Percentiles rank a stretch among this genome's conserved stretches.
phyloP scores from a whole-genome alignment of 2,329 filamentous ascomycete genomes.

The Penicillium occitanis region DNA sequence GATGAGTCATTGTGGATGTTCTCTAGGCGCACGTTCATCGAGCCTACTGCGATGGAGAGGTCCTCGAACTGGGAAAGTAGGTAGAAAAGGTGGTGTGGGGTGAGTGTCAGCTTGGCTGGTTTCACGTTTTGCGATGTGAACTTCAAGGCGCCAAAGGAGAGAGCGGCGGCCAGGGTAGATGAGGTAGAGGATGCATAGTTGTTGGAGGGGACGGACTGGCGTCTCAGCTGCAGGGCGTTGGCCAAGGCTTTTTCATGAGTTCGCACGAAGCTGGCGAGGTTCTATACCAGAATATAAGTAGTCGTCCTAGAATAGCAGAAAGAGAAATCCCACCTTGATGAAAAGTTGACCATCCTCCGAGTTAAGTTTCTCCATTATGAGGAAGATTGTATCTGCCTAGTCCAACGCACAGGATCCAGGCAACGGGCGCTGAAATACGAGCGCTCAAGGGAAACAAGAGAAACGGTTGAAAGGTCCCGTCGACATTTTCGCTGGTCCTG shows the following conservation, averaged over 20 bases:
- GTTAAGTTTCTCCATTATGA: conserved; percentile 51
- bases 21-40: conserved; percentile 93
- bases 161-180: conserved; percentile 72
- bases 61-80: conserved; percentile 94
- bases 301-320: background rate
- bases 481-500: conserved; percentile 35
- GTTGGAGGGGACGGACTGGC: conserved; percentile 61
- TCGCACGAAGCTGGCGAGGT: conserved; percentile 92
- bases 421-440: conserved; percentile 35
- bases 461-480: conserved; percentile 27
- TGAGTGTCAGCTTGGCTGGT: conserved; percentile 86
- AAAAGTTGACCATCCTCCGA: conserved; percentile 53
- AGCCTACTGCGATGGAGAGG: conserved; percentile 82
- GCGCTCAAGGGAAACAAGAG: conserved; percentile 36
- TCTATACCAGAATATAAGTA: conserved; percentile 54
- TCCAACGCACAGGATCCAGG: conserved; percentile 31
- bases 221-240: conserved; percentile 85
- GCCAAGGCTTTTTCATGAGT: conserved; percentile 96
- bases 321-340: conserved; percentile 43
- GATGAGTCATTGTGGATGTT: conserved; percentile 87
- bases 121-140: conserved; percentile 85
- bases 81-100: conserved; percentile 95
- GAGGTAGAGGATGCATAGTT: conserved; percentile 68
- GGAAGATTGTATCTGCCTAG: conserved; percentile 28
- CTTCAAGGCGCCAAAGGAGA: conserved; percentile 80